Conservation (phyloP, 1,284 basidiomycete genomes). For the Lentinula novae-zelandiae region DNA sequence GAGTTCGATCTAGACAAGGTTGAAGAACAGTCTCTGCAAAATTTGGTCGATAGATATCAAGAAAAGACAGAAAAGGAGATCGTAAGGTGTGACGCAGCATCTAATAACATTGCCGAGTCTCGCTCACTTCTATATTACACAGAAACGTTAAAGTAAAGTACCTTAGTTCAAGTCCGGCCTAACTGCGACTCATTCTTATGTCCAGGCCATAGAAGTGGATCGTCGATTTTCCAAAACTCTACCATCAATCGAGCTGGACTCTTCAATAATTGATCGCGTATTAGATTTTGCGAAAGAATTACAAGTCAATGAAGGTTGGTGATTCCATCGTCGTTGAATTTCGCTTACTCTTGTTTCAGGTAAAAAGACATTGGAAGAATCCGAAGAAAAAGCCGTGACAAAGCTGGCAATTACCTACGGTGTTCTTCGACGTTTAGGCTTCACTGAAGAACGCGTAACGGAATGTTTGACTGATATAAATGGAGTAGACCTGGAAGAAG, state of each 20-base stretch:
- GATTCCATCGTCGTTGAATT: background rate
- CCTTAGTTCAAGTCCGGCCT: background rate
- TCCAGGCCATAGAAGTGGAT: slow-evolving; percentile 81
- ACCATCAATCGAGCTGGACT: slow-evolving; percentile 63
- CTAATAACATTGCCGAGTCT: slow-evolving; percentile 10
- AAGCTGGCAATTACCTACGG: slow-evolving; percentile 81
- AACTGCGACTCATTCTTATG: background rate
- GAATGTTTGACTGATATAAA: slow-evolving; percentile 63
- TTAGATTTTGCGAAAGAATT: slow-evolving; percentile 46
- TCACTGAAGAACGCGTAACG: slow-evolving; percentile 65
- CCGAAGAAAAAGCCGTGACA: slow-evolving; percentile 71
- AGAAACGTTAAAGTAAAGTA: slow-evolving; percentile 43
- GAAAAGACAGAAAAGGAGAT: slow-evolving; percentile 92
- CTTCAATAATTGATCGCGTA: slow-evolving; percentile 55
- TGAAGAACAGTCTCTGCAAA: slow-evolving; percentile 59
- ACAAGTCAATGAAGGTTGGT: slow-evolving; percentile 32
- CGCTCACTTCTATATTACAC: background rate
- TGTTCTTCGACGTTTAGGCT: slow-evolving; percentile 82
- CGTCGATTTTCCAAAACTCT: slow-evolving; percentile 71
- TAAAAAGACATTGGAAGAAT: slow-evolving; percentile 39
- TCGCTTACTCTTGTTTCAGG: slow-evolving; percentile 22
- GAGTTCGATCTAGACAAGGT: slow-evolving; percentile 36
- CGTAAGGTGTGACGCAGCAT: slow-evolving; percentile 55
- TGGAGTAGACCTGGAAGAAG: slow-evolving; percentile 83
- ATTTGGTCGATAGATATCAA: slow-evolving; percentile 77